These are phyloP conservation scores for Sordariomycetes sp. DNA, from an alignment of 2,329 filamentous ascomycete species.

Conservation along the genomic window DNA sequence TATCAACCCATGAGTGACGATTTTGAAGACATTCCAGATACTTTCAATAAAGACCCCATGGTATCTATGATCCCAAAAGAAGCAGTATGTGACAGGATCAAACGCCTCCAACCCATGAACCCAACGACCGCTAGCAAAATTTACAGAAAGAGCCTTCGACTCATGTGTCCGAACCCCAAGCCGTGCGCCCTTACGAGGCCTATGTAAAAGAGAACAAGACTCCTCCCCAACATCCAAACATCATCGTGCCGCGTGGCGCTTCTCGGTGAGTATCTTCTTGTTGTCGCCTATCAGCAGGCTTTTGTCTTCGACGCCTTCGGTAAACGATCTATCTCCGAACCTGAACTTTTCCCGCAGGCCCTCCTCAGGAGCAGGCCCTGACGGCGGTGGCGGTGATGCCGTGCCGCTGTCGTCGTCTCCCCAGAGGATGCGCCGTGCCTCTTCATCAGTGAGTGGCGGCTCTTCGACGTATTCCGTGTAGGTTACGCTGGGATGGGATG, in stretches of 20 bases:
- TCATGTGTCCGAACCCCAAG: too few relatives aligned
- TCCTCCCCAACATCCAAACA: background rate
- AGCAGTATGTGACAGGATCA: too few relatives aligned
- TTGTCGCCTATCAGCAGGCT: conserved; percentile 24
- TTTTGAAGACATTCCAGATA: too few relatives aligned
- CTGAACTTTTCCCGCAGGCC: conserved; percentile 30
- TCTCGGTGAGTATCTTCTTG: conserved; percentile 17
- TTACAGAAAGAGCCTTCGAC: too few relatives aligned
- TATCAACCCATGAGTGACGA: too few relatives aligned
- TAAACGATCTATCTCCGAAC: conserved; percentile 21
- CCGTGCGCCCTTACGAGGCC: too few relatives aligned
- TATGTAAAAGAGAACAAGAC: too few relatives aligned
- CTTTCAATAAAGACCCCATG: too few relatives aligned
- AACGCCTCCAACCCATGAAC: too few relatives aligned
- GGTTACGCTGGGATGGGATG: conserved; percentile 2
- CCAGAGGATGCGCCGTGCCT: conserved; percentile 29
- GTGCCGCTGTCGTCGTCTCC: conserved; percentile 9
- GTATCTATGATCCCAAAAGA: too few relatives aligned
- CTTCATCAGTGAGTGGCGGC: conserved; percentile 27
- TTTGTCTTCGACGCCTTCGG: conserved; percentile 25
- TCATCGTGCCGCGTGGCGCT: background rate
- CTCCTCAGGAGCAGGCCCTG: conserved; percentile 9
- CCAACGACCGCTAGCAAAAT: too few relatives aligned
- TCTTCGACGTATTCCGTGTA: conserved; percentile 14
- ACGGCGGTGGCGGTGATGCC: conserved; percentile 1